Percentiles rank a stretch among this genome's conserved stretches.
phyloP scores from a whole-genome alignment of 1,139 yeast species.

The Pichia sp. region DNA sequence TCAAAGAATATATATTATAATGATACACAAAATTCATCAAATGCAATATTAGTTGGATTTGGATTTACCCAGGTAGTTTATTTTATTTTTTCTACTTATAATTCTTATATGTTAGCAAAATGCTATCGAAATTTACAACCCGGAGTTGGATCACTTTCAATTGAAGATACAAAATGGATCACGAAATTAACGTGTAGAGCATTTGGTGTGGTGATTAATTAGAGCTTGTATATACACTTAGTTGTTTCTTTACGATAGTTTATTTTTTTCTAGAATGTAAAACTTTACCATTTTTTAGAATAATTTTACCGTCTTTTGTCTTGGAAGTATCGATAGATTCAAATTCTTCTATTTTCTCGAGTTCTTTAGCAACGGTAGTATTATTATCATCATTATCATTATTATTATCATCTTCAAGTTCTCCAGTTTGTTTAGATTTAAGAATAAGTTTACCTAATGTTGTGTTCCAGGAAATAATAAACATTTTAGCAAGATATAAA shows the following conservation, averaged over 20 bases:
- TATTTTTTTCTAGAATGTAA: conserved; percentile 12
- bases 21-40: conserved; percentile 1
- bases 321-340: background rate
- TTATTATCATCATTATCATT: background rate
- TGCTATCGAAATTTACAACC: conserved; percentile 1
- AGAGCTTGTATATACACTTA: too few relatives aligned
- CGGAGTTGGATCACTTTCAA: background rate
- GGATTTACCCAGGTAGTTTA: background rate
- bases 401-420: background rate
- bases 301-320: conserved; percentile 1
- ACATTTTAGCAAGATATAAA: conserved; percentile 2
- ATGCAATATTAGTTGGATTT: background rate
- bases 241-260: background rate
- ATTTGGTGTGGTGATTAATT: background rate
- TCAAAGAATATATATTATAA: background rate
- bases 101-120: background rate
- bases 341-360: background rate
- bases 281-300: conserved; percentile 11
- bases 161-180: background rate
- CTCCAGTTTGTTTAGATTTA: background rate
- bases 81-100: background rate
- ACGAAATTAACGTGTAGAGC: background rate
- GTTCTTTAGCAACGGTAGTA: background rate
- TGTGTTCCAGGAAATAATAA: conserved; percentile 2
- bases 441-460: background rate